phyloP scores from a whole-genome alignment of 2,329 filamentous ascomycete species.

The Neofusicoccum sp. region DNA sequence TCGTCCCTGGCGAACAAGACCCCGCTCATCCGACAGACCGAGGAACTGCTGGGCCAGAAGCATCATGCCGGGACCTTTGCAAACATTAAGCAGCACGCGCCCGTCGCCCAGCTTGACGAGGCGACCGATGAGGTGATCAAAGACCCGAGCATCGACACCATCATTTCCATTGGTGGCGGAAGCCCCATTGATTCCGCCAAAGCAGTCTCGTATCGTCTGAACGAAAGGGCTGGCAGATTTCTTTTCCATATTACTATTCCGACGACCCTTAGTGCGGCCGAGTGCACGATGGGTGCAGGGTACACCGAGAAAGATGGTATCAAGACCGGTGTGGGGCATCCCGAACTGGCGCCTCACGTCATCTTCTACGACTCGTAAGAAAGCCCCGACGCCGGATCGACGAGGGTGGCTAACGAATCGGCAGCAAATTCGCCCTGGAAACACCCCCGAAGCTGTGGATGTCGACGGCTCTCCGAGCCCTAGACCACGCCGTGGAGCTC shows the following conservation, averaged over 20 bases:
- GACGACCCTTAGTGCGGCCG: slow-evolving; percentile 49
- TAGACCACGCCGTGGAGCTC: slow-evolving; percentile 57
- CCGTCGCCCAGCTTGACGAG: slow-evolving; percentile 53
- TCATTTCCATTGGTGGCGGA: slow-evolving; percentile 56
- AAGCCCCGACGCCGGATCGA: not conserved
- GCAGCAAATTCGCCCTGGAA: slow-evolving; percentile 45
- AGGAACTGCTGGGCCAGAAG: slow-evolving; percentile 44
- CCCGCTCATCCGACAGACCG: slow-evolving; percentile 50
- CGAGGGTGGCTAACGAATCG: not conserved
- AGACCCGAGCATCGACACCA: slow-evolving; percentile 51
- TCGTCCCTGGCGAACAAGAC: slow-evolving; percentile 55
- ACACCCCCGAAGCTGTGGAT: slow-evolving; percentile 52
- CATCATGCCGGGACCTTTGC: slow-evolving; percentile 55
- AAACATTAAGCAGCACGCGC: slow-evolving; percentile 56
- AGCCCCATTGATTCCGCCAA: slow-evolving; percentile 53
- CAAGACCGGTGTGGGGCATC: slow-evolving; percentile 48
- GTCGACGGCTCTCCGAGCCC: slow-evolving; percentile 52
- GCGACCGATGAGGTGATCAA: slow-evolving; percentile 48
- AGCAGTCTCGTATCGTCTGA: slow-evolving; percentile 36
- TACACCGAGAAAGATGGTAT: slow-evolving; percentile 51
- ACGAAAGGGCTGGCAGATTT: slow-evolving; percentile 34
- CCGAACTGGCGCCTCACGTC: slow-evolving; percentile 45
- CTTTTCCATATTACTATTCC: slow-evolving; percentile 41
- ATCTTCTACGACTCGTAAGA: slow-evolving; percentile 51
- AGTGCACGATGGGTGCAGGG: slow-evolving; percentile 54